Percentiles rank a stretch among this genome's conserved stretches.
Evolutionary conservation across 495 filamentous ascomycete species (phyloP).

Genomic region (Letharia columbiana): DNA sequence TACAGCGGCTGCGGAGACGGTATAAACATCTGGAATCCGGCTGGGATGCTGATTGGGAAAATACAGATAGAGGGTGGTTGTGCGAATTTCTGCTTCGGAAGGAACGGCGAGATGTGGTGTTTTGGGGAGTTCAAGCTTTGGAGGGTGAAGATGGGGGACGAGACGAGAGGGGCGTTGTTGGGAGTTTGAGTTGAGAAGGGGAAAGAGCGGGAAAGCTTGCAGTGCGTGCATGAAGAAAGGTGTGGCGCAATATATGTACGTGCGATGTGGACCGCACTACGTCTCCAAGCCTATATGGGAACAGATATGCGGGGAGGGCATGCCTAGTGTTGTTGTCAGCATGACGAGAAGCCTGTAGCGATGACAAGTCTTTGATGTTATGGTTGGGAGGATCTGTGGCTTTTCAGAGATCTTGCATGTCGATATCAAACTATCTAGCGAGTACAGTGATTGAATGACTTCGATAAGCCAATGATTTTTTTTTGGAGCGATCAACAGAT

Average conservation of each 20-base stretch:
- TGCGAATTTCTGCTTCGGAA: slow-evolving; percentile 52
- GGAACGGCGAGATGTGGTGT: slow-evolving; percentile 40
- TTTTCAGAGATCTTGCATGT: neutral
- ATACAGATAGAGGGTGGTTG: slow-evolving; percentile 37
- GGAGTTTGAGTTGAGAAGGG: slow-evolving; percentile 16
- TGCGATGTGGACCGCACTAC: neutral
- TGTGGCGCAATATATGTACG: neutral
- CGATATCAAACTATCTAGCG: neutral
- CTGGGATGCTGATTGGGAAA: slow-evolving; percentile 41
- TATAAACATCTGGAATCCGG: slow-evolving; percentile 36
- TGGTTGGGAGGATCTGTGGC: neutral
- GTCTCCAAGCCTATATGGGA: neutral
- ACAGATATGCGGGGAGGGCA: neutral
- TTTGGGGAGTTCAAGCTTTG: slow-evolving; percentile 26
- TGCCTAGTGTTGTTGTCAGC: neutral
- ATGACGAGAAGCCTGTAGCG: neutral
- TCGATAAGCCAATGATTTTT: neutral
- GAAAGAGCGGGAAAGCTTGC: neutral
- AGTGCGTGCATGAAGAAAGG: neutral
- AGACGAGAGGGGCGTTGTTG: slow-evolving; percentile 23
- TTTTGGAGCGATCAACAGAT: too few species aligned
- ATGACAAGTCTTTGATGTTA: neutral
- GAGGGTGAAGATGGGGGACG: slow-evolving; percentile 24
- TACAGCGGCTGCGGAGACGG: slow-evolving; percentile 41
- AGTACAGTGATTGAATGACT: neutral